A percentile compares a stretch with the other conserved stretches of the same genome.
phyloP scores from a whole-genome alignment of 2,329 filamentous ascomycete genomes.

The Fusarium sarcochroum region DNA sequence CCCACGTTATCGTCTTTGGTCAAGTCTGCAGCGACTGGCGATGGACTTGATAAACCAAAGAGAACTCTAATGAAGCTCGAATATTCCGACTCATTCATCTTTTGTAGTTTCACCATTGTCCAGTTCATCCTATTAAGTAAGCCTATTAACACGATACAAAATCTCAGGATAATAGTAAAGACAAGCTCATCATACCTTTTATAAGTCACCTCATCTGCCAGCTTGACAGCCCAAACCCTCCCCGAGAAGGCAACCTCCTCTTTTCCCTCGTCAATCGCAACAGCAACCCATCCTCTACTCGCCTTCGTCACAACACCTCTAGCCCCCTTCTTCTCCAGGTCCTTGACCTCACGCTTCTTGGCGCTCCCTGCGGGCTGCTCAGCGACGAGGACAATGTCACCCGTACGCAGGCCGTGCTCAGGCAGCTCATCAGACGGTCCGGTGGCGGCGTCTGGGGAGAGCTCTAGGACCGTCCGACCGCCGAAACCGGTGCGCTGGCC shows the following conservation, averaged over 20 bases:
- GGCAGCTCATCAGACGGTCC: constrained; percentile 68
- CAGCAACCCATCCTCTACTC: constrained; percentile 69
- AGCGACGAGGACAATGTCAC: constrained; percentile 82
- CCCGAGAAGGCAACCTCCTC: constrained; percentile 61
- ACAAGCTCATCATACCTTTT: constrained; percentile 59
- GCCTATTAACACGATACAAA: not conserved
- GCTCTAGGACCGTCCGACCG: constrained; percentile 90
- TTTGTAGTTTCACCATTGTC: constrained; percentile 71
- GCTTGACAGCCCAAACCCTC: constrained; percentile 74
- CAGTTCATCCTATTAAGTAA: constrained; percentile 68
- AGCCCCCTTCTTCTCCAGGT: constrained; percentile 76
- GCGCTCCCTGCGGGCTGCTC: constrained; percentile 81
- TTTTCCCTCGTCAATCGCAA: constrained; percentile 78
- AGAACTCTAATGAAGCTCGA: constrained; percentile 72
- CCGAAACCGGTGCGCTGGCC: constrained; percentile 90
- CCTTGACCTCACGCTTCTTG: constrained; percentile 79
- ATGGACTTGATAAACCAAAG: constrained; percentile 71
- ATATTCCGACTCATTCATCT: constrained; percentile 70
- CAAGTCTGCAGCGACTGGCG: constrained; percentile 61
- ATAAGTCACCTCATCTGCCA: constrained; percentile 78
- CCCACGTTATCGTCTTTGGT: constrained; percentile 59
- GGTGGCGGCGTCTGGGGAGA: constrained; percentile 80
- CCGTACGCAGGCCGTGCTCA: constrained; percentile 81
- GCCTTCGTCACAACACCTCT: constrained; percentile 80
- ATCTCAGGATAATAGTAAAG: not conserved